These are phyloP conservation scores for Phialophora tarda DNA, from an alignment of 2,329 filamentous ascomycete species.

Conservation along the genomic window DNA sequence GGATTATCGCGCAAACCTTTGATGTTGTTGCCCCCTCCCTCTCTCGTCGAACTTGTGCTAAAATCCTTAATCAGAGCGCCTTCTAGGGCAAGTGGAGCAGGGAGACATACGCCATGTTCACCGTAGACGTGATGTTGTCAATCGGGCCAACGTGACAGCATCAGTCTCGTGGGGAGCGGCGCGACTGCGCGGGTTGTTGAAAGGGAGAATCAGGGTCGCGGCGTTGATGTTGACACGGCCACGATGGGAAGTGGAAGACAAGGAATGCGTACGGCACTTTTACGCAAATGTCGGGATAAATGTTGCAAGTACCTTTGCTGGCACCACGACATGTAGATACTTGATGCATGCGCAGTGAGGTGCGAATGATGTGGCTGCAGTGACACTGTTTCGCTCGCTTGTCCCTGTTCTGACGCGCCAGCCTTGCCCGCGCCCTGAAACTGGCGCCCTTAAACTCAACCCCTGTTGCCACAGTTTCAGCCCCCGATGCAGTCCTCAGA, in stretches of 20 bases:
- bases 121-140: slow-evolving; percentile 21
- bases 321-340: slow-evolving; percentile 8
- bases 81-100: neutral
- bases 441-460: neutral
- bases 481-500: neutral
- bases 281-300: neutral
- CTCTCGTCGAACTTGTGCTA: slow-evolving; percentile 42
- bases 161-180: slow-evolving; percentile 23
- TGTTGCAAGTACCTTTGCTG: slow-evolving; percentile 3
- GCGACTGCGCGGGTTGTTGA: slow-evolving; percentile 21
- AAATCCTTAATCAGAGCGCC: slow-evolving; percentile 20
- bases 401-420: slow-evolving; percentile 12
- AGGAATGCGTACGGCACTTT: neutral
- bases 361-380: slow-evolving; percentile 18
- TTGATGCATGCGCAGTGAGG: slow-evolving; percentile 15
- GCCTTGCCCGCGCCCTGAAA: slow-evolving; percentile 12
- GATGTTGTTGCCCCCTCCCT: slow-evolving; percentile 54
- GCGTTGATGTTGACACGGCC: neutral
- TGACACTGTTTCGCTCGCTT: slow-evolving; percentile 8
- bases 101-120: slow-evolving; percentile 32
- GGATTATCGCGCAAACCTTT: slow-evolving; percentile 53
- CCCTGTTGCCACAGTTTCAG: neutral
- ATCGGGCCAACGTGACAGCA: slow-evolving; percentile 35
- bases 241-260: neutral
- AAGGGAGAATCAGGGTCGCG: slow-evolving; percentile 6